Conservation (phyloP, 164 flowering plant genomes). For the Stephania cephalantha region DNA sequence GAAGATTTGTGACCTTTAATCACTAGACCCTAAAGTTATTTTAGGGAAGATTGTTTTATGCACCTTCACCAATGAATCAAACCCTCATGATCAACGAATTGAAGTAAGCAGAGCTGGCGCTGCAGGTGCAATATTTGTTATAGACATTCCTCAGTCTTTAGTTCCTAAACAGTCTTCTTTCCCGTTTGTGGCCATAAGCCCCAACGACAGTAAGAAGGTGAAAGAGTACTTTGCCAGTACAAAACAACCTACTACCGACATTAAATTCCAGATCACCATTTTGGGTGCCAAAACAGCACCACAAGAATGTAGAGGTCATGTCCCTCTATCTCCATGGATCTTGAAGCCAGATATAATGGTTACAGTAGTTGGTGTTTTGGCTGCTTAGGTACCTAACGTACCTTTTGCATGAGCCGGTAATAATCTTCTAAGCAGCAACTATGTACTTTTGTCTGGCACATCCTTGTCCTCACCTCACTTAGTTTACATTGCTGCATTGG, state of each 20-base stretch:
- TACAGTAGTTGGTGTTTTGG: slow-evolving; percentile 29
- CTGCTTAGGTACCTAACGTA: slow-evolving; percentile 19
- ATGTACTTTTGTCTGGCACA: slow-evolving; percentile 3
- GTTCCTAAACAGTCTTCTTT: neutral
- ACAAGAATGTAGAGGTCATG: slow-evolving; percentile 32
- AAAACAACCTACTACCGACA: slow-evolving; percentile 8
- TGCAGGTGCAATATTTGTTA: slow-evolving; percentile 5
- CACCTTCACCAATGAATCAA: neutral
- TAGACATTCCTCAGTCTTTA: slow-evolving; percentile 2
- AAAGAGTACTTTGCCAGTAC: slow-evolving; percentile 14
- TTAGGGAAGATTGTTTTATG: slow-evolving; percentile 13
- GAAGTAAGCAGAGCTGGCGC: slow-evolving; percentile 11
- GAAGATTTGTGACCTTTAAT: neutral
- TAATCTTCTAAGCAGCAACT: slow-evolving; percentile 2
- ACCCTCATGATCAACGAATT: neutral
- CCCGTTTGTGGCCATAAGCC: slow-evolving; percentile 19
- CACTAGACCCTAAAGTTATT: slow-evolving; percentile 4
- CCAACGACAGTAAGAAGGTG: slow-evolving; percentile 16
- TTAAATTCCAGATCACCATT: slow-evolving; percentile 22
- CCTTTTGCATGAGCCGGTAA: neutral
- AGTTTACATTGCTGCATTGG: slow-evolving; percentile 8
- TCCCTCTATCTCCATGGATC: slow-evolving; percentile 16
- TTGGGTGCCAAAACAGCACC: slow-evolving; percentile 31
- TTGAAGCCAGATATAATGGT: slow-evolving; percentile 36
- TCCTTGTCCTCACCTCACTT: slow-evolving; percentile 11